These are phyloP conservation scores for Phytophthora macrochlamydospora DNA, from an alignment of 352 stramenopile genomes.

Conservation along the genomic window DNA sequence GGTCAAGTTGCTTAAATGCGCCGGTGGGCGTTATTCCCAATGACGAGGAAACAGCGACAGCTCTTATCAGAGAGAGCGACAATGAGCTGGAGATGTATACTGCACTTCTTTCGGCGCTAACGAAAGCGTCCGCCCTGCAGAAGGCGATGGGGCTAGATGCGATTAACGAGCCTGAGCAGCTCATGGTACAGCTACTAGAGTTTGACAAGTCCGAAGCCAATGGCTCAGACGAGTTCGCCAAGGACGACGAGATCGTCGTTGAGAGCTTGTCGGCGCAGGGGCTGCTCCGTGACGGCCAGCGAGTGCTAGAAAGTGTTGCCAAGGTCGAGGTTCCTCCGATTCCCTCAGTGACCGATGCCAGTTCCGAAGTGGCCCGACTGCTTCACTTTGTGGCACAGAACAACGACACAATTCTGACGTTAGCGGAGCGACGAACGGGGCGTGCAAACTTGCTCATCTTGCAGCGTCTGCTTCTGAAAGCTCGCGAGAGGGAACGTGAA, in stretches of 20 bases:
- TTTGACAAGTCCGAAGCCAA: conserved; percentile 48
- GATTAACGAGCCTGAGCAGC: conserved; percentile 23
- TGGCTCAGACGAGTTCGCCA: conserved; percentile 36
- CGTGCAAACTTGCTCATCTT: conserved; percentile 54
- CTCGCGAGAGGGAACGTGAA: conserved; percentile 45
- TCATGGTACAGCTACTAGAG: conserved; percentile 44
- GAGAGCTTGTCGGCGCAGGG: conserved; percentile 62
- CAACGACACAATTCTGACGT: conserved; percentile 36
- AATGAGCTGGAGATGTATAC: conserved; percentile 25
- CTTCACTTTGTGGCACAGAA: conserved; percentile 54
- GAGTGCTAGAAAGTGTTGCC: conserved; percentile 24
- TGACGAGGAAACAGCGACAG: conserved; percentile 23
- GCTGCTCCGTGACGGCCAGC: conserved; percentile 49
- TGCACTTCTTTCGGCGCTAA: conserved; percentile 30
- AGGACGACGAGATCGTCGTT: conserved; percentile 69
- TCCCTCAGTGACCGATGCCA: conserved; percentile 42
- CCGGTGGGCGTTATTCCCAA: conserved; percentile 28
- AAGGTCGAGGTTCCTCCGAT: conserved; percentile 42
- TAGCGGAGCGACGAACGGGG: conserved; percentile 45
- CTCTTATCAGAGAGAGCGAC: conserved; percentile 16
- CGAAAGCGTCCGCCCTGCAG: conserved; percentile 29
- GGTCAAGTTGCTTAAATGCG: conserved; percentile 43
- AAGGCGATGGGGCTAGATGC: conserved; percentile 44
- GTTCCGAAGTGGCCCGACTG: conserved; percentile 41
- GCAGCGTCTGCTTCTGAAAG: conserved; percentile 59